A percentile compares a stretch with the other conserved stretches of the same genome.
Evolutionary conservation across 208 protist genomes (phyloP).

Genomic region (Leishmania mexicana): DNA sequence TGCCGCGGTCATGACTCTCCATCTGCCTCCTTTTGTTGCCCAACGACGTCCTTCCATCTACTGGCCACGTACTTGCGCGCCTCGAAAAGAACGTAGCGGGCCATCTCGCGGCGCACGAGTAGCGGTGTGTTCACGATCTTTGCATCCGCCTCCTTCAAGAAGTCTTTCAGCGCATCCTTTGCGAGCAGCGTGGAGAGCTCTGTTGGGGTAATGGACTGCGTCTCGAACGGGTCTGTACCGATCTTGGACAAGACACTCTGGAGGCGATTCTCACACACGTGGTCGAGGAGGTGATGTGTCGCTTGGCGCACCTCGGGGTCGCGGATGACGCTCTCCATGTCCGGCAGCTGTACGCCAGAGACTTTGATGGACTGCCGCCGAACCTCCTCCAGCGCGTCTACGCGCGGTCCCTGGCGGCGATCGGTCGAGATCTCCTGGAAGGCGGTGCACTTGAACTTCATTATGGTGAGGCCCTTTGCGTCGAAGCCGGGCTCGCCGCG

Average conservation of each 20-base stretch:
- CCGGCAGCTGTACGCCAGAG: slow-evolving; percentile 74
- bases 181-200: slow-evolving; percentile 73
- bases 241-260: slow-evolving; percentile 86
- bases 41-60: slow-evolving; percentile 60
- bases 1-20: background rate
- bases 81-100: slow-evolving; percentile 67
- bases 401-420: slow-evolving; percentile 61
- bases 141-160: slow-evolving; percentile 75
- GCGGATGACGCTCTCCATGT: slow-evolving; percentile 65
- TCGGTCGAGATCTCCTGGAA: slow-evolving; percentile 89
- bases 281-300: slow-evolving; percentile 49
- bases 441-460: slow-evolving; percentile 89
- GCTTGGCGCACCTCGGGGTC: slow-evolving; percentile 50
- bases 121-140: slow-evolving; percentile 63
- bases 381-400: slow-evolving; percentile 72
- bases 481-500: slow-evolving; percentile 70
- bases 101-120: slow-evolving; percentile 65
- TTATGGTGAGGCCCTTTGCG: slow-evolving; percentile 56
- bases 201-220: slow-evolving; percentile 57
- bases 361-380: slow-evolving; percentile 50
- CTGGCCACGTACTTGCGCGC: slow-evolving; percentile 55
- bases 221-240: slow-evolving; percentile 77
- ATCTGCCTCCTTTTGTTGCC: slow-evolving; percentile 12
- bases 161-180: slow-evolving; percentile 84
- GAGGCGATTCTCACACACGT: slow-evolving; percentile 85